Conservation (phyloP, 768 basidiomycete species). For the Termitomyces sp. region DNA sequence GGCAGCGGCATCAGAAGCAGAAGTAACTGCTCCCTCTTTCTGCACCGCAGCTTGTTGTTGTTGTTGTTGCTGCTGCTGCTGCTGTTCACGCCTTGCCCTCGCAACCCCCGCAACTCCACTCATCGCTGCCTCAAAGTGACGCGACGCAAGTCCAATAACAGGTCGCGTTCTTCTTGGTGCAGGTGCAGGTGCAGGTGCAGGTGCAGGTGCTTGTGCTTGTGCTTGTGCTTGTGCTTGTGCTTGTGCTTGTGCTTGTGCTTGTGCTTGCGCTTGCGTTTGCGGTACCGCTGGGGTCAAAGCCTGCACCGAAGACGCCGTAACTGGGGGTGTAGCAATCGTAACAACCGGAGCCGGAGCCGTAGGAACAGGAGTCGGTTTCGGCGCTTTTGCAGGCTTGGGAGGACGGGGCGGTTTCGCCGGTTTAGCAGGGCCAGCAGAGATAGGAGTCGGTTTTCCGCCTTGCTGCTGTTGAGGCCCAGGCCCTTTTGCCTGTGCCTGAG, state of each 20-base stretch:
- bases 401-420: not conserved
- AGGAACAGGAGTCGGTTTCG: not conserved
- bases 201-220: not conserved
- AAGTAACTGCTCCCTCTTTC: not conserved
- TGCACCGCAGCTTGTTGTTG: slow-evolving; percentile 19
- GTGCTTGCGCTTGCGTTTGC: too few relatives aligned
- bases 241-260: too few relatives aligned
- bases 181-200: not conserved
- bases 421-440: not conserved
- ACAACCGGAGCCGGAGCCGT: slow-evolving; percentile 10
- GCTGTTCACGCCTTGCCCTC: slow-evolving; percentile 16
- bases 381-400: slow-evolving; percentile 1
- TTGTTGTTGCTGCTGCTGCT: too few relatives aligned
- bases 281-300: not conserved
- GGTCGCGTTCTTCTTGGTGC: slow-evolving; percentile 40
- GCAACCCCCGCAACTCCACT: slow-evolving; percentile 43
- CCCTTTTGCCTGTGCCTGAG: not conserved
- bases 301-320: not conserved
- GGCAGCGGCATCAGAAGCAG: not conserved
- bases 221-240: too few relatives aligned
- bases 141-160: slow-evolving; percentile 54
- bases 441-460: not conserved
- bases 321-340: not conserved
- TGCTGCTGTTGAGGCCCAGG: not conserved
- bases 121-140: slow-evolving; percentile 71